A percentile compares a stretch with the other conserved stretches of the same genome.
Evolutionary conservation across 306 rosid genomes (phyloP).

Genomic region (Glycine soja): DNA sequence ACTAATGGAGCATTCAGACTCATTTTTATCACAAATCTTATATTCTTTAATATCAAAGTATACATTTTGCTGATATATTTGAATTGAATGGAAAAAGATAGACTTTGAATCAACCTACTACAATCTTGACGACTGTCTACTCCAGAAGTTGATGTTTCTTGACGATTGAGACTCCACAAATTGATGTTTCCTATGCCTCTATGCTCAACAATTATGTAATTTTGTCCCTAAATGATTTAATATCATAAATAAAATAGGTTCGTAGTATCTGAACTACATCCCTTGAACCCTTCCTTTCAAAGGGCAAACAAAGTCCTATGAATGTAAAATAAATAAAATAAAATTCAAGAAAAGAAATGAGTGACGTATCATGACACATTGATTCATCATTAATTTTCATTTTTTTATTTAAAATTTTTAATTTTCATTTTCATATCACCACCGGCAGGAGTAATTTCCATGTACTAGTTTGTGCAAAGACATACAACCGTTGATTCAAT

Average conservation of each 20-base stretch:
- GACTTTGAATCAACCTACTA: background rate
- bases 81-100: slow-evolving; percentile 11
- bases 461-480: background rate
- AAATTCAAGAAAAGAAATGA: background rate
- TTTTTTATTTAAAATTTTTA: background rate
- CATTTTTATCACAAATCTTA: background rate
- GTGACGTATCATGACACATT: background rate
- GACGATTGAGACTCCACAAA: background rate
- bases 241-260: background rate
- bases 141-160: background rate
- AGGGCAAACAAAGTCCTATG: too few relatives aligned
- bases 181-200: too few relatives aligned
- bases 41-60: background rate
- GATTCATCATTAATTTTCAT: background rate
- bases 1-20: background rate
- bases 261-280: too few relatives aligned
- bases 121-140: background rate
- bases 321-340: background rate
- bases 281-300: too few relatives aligned
- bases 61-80: background rate
- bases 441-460: background rate
- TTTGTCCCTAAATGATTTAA: background rate
- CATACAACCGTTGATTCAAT: background rate
- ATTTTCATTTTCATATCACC: background rate
- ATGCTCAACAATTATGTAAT: background rate